Conservation (phyloP, 192 early-diverging fungal species). For the Backusella psychrophila region DNA sequence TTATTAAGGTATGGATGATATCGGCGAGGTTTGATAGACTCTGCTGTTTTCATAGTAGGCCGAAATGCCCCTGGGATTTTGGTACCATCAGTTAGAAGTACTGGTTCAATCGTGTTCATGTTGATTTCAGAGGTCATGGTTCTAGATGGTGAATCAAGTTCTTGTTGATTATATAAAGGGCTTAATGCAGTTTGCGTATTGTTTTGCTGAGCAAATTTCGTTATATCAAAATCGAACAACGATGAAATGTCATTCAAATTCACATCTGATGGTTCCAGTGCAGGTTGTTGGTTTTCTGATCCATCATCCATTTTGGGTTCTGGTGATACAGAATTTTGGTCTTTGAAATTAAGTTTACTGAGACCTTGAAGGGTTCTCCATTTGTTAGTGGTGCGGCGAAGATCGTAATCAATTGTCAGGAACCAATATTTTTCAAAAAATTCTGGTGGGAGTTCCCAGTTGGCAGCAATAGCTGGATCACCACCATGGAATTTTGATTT, state of each 20-base stretch:
- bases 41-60: not conserved
- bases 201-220: not conserved
- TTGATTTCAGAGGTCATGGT: not conserved
- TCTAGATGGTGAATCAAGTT: not conserved
- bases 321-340: not conserved
- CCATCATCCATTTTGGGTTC: not conserved
- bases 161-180: not conserved
- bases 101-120: not conserved
- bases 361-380: not conserved
- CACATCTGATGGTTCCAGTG: not conserved
- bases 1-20: not conserved
- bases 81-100: not conserved
- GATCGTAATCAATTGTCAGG: conserved; percentile 24
- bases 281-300: not conserved
- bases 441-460: conserved; percentile 31
- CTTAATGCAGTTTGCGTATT: not conserved
- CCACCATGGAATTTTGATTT: conserved; percentile 29
- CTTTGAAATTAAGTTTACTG: not conserved
- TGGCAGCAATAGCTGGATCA: conserved; percentile 26
- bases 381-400: conserved; percentile 1
- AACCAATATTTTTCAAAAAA: conserved; percentile 37
- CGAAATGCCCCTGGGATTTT: not conserved
- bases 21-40: not conserved
- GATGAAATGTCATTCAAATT: not conserved
- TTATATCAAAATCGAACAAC: not conserved